Evolutionary conservation across 148 eudicot species (phyloP), one percentile per base, ranked within the genome.

Genomic region (Nyssa sinensis): DNA sequence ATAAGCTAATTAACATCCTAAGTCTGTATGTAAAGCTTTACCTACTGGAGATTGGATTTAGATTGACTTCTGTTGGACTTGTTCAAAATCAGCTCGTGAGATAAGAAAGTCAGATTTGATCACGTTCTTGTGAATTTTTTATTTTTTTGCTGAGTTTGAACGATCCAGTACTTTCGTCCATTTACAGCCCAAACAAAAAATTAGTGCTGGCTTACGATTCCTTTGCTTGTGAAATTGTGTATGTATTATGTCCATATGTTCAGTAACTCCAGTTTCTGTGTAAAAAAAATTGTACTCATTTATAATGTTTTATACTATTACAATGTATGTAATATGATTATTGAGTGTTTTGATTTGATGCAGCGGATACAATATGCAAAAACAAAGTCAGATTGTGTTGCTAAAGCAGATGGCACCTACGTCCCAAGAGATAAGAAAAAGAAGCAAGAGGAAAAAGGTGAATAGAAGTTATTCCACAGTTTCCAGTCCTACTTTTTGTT

Each of bases 361-460:
- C 90, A 94, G 98, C 83, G 97, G 75, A 89, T 94, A 73, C 97
- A 94, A 78, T 94, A 94, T 85, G 97, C 98, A 10, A 94, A 92
- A 84, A n/a, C 81, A 44, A 90, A 94, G 84, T 94, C 98, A 49
- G 96, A 92, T 76, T 92, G 97, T 72, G 77, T 94, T 72, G 96
- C 96, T 47, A 92, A 89, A 84, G 97, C 86, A 14, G 97, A 94
- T 79, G 96, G 91, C 16, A 83, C 90, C 67, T 92, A 27, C 80
- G 84, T 79, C 33, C 83, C 88, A 35, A 83, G 78, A 76, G 96
- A 90, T 49, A 88, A 86, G 83, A 90, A 86, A 84, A 94, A 80
- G 88, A 94, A 90, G 77, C 94, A 88, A 84, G 97, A 94, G 34
- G 98, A 94, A 47, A 90, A 92, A 85, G 91, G 97, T 90, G 63